A percentile compares a stretch with the other conserved stretches of the same genome.
Conservation (phyloP, 2,329 filamentous ascomycete genomes). For the Arachnomyces sp. region DNA sequence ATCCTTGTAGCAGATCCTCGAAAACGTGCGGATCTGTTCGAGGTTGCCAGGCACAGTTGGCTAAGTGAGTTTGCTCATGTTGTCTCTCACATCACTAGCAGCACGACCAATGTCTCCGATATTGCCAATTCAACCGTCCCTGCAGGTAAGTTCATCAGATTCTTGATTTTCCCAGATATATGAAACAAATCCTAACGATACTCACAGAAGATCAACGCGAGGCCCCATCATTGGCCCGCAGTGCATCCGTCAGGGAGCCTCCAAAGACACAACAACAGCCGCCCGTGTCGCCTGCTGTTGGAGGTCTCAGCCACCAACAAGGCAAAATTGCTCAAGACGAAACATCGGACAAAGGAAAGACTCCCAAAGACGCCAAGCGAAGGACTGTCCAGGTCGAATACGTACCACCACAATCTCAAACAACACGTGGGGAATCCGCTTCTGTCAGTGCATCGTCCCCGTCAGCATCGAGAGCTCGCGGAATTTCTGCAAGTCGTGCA, state of each 20-base stretch:
- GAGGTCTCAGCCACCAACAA: conserved; percentile 62
- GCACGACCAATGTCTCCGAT: conserved; percentile 76
- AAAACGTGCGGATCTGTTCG: conserved; percentile 90
- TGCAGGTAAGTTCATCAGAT: conserved; percentile 37
- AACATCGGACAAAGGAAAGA: conserved; percentile 53
- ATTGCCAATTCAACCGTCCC: conserved; percentile 71
- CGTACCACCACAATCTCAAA: conserved; percentile 81
- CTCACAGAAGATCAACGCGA: conserved; percentile 46
- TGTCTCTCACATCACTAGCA: conserved; percentile 94
- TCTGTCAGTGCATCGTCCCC: conserved; percentile 24
- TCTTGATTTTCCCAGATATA: conserved; percentile 3
- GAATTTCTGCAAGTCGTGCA: conserved; percentile 41
- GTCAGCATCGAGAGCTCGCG: conserved; percentile 22
- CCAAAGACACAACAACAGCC: conserved; percentile 54
- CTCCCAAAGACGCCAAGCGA: conserved; percentile 73
- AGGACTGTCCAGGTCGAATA: conserved; percentile 97
- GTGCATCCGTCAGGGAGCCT: conserved; percentile 84
- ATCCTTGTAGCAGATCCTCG: conserved; percentile 93
- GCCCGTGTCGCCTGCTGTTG: conserved; percentile 30
- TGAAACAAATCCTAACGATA: conserved; percentile 2
- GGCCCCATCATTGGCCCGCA: conserved; percentile 61
- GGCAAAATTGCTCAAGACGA: conserved; percentile 63
- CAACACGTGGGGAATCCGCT: conserved; percentile 56
- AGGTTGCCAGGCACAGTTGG: conserved; percentile 97
- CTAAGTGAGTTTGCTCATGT: conserved; percentile 94